Conservation (phyloP, 495 filamentous ascomycete species). For the Elaphomyces granulatus region DNA sequence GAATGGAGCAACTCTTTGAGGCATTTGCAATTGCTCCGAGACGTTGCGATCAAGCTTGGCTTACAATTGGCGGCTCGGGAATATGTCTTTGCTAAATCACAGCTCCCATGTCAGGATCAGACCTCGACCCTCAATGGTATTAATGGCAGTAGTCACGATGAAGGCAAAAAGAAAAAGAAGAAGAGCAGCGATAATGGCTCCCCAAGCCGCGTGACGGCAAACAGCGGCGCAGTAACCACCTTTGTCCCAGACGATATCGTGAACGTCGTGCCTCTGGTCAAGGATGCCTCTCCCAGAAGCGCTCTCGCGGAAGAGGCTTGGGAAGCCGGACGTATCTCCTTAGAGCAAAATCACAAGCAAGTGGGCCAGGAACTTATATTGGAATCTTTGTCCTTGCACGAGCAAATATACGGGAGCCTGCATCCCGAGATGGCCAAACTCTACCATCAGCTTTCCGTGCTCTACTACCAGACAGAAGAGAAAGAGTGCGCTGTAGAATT, state of each 20-base stretch:
- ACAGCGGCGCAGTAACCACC: constrained; percentile 38
- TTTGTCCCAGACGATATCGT: constrained; percentile 77
- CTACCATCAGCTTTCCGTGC: constrained; percentile 86
- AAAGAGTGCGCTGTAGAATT: constrained; percentile 91
- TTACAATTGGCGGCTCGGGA: constrained; percentile 75
- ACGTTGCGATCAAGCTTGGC: constrained; percentile 79
- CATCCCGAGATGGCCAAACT: constrained; percentile 94
- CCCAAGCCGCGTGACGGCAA: constrained; percentile 29
- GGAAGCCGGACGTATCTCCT: constrained; percentile 86
- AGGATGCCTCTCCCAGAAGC: constrained; percentile 81
- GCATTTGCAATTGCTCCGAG: constrained; percentile 74
- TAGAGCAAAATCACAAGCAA: constrained; percentile 89
- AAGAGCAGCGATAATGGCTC: constrained; percentile 35
- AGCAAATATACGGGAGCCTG: constrained; percentile 97
- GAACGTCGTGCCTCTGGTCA: constrained; percentile 84
- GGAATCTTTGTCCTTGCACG: constrained; percentile 89
- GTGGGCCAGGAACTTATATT: constrained; percentile 90
- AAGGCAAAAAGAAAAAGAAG: constrained; percentile 58
- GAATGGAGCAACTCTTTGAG: constrained; percentile 51
- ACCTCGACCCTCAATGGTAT: constrained; percentile 28
- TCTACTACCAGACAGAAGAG: constrained; percentile 92
- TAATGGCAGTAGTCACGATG: constrained; percentile 25
- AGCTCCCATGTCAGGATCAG: constrained; percentile 23
- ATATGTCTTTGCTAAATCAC: constrained; percentile 51
- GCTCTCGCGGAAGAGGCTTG: constrained; percentile 87